These are phyloP conservation scores for Paramecium primaurelia DNA, from an alignment of 73 alveolate genomes.

Conservation along the genomic window DNA sequence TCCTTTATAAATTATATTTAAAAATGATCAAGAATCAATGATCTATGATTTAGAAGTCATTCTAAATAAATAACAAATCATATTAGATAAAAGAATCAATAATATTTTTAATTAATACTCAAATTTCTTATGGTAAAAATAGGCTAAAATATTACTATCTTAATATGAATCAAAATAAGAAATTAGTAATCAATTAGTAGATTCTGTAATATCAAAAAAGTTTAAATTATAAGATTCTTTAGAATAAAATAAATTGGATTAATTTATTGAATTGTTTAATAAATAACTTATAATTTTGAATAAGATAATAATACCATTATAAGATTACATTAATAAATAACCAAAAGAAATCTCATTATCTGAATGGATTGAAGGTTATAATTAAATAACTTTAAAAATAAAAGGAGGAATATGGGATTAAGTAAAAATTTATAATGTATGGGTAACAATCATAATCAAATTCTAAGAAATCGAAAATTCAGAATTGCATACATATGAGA, in stretches of 20 bases:
- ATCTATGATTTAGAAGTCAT: not conserved
- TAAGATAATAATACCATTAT: not conserved
- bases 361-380: not conserved
- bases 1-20: not conserved
- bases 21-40: not conserved
- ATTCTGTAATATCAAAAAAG: not conserved
- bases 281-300: not conserved
- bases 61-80: not conserved
- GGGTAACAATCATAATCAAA: not conserved
- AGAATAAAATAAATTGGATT: not conserved
- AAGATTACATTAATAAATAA: not conserved
- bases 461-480: not conserved
- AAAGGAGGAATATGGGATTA: slow-evolving; percentile 45
- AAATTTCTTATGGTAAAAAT: not conserved
- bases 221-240: not conserved
- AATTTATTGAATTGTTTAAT: not conserved
- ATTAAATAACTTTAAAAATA: not conserved
- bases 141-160: not conserved
- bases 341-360: not conserved
- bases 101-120: not conserved
- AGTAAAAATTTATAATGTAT: not conserved
- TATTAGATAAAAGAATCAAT: slow-evolving; percentile 8
- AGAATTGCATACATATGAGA: not conserved
- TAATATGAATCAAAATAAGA: not conserved
- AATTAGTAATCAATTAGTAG: not conserved